Evolutionary conservation across 306 rosid species (phyloP), one percentile per base, ranked within the genome.

Genomic region (Quercus ilex): DNA sequence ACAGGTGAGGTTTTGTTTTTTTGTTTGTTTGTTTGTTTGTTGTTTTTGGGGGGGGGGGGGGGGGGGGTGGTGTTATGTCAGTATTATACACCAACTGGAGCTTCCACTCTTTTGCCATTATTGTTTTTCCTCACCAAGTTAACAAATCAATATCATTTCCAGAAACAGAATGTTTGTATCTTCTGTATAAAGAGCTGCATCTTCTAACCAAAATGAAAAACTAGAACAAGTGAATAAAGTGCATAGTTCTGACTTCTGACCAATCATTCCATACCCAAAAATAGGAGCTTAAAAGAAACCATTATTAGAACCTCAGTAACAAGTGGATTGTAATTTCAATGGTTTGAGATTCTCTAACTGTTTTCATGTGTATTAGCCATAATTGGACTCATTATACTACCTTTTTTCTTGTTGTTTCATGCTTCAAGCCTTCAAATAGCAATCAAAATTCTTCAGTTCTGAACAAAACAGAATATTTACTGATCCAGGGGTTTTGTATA

Each of bases 1-100:
- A 84, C 70, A 46, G 82, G 87, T 84, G 52, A 62, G 69, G 5
- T 25, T 14, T 26, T 62, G 4, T 26, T 59, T n/a, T 2, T 3
- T n/a, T 21, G 6, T 6, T 35, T 35, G 1, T 21, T 25, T 58
- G 2, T 26, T 26, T 26, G 3, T 11, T 58, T 21, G 4, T 57
- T 20, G 0, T 2, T 6, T 8, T 1, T 1, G 7, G 63, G 12
- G 0, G 12, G 11, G 49, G 13, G 13, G 51, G 51, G 13, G 3
- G 51, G 13, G 51, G 3, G 51, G 3, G 51, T 0, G 1, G 3
- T 38, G 7, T 1, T 23, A 11, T 23, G 33, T 1, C 11, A 7
- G 64, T 58, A 58, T 19, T 58, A 21, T 58, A 21, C 13, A 9
- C 8, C 64, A 21, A 58, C 64, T n/a, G 28, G 21, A n/a, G 30